These are phyloP conservation scores for Platanus orientalis DNA, from an alignment of 164 flowering plant genomes.

Conservation along the genomic window DNA sequence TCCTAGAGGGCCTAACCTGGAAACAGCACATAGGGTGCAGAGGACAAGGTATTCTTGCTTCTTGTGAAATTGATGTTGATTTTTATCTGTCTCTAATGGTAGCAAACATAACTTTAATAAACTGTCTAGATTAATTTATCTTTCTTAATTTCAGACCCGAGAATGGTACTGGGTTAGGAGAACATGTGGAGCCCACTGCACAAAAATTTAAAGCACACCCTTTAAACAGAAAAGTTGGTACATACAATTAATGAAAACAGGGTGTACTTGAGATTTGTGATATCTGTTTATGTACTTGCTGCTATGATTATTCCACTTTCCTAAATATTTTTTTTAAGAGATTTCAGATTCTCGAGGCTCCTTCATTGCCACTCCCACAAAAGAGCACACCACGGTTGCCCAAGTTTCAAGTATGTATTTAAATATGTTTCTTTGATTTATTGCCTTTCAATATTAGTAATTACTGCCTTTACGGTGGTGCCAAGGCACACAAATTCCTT, in stretches of 20 bases:
- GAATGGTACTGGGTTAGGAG: conserved; percentile 27
- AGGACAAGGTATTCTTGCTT: conserved; percentile 45
- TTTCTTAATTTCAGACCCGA: conserved; percentile 49
- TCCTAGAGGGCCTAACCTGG: conserved; percentile 85
- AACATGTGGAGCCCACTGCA: conserved; percentile 21
- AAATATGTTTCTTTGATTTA: background rate
- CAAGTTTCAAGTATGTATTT: conserved; percentile 61
- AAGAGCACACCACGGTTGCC: conserved; percentile 67
- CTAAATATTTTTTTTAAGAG: background rate
- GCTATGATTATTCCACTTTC: background rate
- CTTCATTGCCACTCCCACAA: conserved; percentile 53
- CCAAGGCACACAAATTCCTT: background rate
- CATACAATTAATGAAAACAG: conserved; percentile 8
- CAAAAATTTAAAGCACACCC: conserved; percentile 76
- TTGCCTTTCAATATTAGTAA: background rate
- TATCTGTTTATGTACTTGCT: background rate
- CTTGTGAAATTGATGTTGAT: conserved; percentile 1
- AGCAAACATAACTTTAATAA: conserved; percentile 5
- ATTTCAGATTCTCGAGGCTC: conserved; percentile 79
- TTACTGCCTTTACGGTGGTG: background rate
- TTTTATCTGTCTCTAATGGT: background rate
- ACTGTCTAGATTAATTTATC: background rate
- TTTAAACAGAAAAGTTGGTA: conserved; percentile 78
- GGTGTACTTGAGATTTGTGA: too few relatives aligned
- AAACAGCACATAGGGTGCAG: conserved; percentile 73